Evolutionary conservation across 192 early-diverging fungal species (phyloP).

Genomic region (Entomortierella lignicola): DNA sequence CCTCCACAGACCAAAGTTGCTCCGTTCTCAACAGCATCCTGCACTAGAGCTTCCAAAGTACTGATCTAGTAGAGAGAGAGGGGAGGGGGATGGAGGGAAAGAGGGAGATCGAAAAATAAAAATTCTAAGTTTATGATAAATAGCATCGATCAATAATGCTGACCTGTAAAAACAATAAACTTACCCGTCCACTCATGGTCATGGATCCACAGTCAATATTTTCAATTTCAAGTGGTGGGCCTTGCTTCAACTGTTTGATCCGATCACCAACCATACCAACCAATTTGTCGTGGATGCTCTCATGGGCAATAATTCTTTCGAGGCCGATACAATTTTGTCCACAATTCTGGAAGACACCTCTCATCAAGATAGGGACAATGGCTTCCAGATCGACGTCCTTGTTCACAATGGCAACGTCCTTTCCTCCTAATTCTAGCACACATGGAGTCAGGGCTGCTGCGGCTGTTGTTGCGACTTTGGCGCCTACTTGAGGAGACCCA

Average conservation of each 20-base stretch:
- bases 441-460: constrained; percentile 80
- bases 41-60: constrained; percentile 71
- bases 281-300: constrained; percentile 72
- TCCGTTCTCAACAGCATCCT: constrained; percentile 82
- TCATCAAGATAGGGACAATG: constrained; percentile 79
- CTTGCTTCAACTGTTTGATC: constrained; percentile 73
- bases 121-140: background rate
- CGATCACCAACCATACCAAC: constrained; percentile 70
- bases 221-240: constrained; percentile 74
- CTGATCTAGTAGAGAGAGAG: constrained; percentile 54
- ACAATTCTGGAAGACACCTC: constrained; percentile 87
- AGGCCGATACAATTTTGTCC: constrained; percentile 94
- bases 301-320: constrained; percentile 85
- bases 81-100: background rate
- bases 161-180: constrained; percentile 7
- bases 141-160: too few species aligned
- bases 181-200: constrained; percentile 77
- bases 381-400: constrained; percentile 77
- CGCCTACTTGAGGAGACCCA: constrained; percentile 86
- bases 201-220: constrained; percentile 86
- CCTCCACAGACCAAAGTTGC: constrained; percentile 81
- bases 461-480: constrained; percentile 79
- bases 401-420: constrained; percentile 87
- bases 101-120: background rate
- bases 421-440: constrained; percentile 91